Evolutionary conservation across 768 basidiomycete genomes (phyloP), one percentile per base, ranked within the genome.

Genomic region (Astraeus odoratus): DNA sequence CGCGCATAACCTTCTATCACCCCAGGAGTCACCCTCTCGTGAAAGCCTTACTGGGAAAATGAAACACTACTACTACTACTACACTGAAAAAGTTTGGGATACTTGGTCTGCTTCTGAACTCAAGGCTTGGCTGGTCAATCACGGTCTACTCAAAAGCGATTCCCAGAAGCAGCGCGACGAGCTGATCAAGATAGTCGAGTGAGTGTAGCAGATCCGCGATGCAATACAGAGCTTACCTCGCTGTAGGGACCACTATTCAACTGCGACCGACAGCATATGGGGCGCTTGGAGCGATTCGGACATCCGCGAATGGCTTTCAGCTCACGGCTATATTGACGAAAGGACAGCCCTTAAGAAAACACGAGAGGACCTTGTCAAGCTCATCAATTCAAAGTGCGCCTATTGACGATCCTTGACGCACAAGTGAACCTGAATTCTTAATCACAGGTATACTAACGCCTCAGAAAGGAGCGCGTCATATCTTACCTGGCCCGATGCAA

Each of bases 401-500:
- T 38, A 22, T n/a, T 31, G n/a, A n/a, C n/a, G n/a, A n/a, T 24
- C 5, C 1, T 39, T 5, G 12, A 13, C 9, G 22, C 5, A 8
- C 5, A 5, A 22, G 13, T 24, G 12, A 39, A 20, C 37, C 16
- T 38, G 37, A 38, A 20, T 13, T 38, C 20, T 36, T 57, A 38
- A 19, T 20, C 8, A 3, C 52, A 87, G 78, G 59, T 81, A 78
- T 56, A 71, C 70, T 44, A 76, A 81, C 42, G 59, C 61, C 39
- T 57, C 59, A n/a, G 42, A 54, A 5, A 65, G 68, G 27, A 72
- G 74, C 1, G 72, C 81, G 2, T 68, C 78, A 2, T 96, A 95
- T 66, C 70, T 94, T 40, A 74, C 76, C 8, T 98, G 95, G 95
- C 88, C 90, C 10, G 94, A 97, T 57, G 88, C 93, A 3, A 77